phyloP scores from a whole-genome alignment of 2,329 filamentous ascomycete species.

The Thielaviopsis cerberus region DNA sequence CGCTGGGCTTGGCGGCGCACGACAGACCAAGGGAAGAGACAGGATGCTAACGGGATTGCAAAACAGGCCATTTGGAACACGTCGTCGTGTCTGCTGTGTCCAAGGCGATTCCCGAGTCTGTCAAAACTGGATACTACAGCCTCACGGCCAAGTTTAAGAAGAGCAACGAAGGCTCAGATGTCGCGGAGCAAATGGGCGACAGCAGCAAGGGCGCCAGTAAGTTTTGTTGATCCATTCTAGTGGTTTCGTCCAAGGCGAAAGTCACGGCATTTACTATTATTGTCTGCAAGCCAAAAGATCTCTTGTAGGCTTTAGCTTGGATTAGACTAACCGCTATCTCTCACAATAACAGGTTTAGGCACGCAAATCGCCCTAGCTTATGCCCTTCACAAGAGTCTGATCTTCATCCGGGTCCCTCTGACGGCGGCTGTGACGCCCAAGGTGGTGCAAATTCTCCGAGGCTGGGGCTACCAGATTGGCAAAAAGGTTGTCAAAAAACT shows the following conservation, averaged over 20 bases:
- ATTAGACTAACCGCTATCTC: neutral
- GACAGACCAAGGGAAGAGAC: neutral
- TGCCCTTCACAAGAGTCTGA: slow-evolving; percentile 93
- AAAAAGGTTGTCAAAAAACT: slow-evolving; percentile 32
- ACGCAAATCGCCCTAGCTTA: slow-evolving; percentile 89
- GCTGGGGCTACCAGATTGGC: slow-evolving; percentile 90
- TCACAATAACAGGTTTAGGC: slow-evolving; percentile 30
- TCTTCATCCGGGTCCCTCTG: slow-evolving; percentile 84
- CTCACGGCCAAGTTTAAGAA: slow-evolving; percentile 14
- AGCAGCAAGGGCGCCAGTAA: slow-evolving; percentile 42
- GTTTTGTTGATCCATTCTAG: slow-evolving; percentile 21
- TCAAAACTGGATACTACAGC: slow-evolving; percentile 21
- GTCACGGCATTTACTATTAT: neutral
- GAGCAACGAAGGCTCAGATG: slow-evolving; percentile 31
- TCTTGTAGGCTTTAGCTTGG: neutral
- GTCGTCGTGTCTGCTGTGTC: slow-evolving; percentile 42
- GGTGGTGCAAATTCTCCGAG: slow-evolving; percentile 71
- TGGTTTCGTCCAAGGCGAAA: neutral
- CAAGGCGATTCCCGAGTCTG: slow-evolving; percentile 37
- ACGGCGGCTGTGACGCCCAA: slow-evolving; percentile 83
- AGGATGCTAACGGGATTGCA: slow-evolving; percentile 1
- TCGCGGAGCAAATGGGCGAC: slow-evolving; percentile 12
- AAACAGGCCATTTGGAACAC: slow-evolving; percentile 42
- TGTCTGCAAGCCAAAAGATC: neutral
- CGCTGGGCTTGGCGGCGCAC: too few relatives aligned